Evolutionary conservation across 2,329 filamentous ascomycete species (phyloP), one percentile per base, ranked within the genome.

Genomic region (Hymenoscyphus fructigenus): DNA sequence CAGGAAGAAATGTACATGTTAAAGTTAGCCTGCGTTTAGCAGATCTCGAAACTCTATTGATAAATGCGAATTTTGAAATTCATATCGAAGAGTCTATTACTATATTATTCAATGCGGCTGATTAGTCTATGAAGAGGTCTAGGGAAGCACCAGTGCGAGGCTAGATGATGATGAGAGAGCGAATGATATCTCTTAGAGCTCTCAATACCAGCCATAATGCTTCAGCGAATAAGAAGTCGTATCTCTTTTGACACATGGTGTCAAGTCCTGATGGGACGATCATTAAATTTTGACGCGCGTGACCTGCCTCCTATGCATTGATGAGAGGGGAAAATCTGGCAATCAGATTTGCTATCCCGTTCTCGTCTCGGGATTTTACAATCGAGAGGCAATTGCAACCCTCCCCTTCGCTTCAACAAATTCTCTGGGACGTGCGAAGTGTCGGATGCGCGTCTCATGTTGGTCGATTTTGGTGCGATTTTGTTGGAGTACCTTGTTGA

Each of bases 1-100:
- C 5, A 23, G 5, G 9, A 53, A 4, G 47, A 53, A 26, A 26
- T 53, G 59, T 61, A 61, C 59, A 53, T 55, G 44, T 53, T 53
- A 26, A 26, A 26, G 20, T 26, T 26, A 53, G 47, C 47, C 23
- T 23, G 47, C 9, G 20, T 53, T 53, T 26, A 5, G 23, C n/a
- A 23, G 20, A 26, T 26, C 23, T 26, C 3, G 23, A 23, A 4
- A 23, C 26, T 57, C 15, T 14, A 38, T 36, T 36, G 28, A 20
- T 34, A n/a, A 57, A 14, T 34, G 17, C 12, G 12, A 36, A 36
- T 36, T 38, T 38, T 38, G 56, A 36, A 57, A 12, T 58, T 20
- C 29, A 38, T 38, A 38, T 38, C 36, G 12, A 38, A 38, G 41
- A 50, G 44, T 23, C 44, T 50, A 20, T 23, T 50, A 12, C n/a